These are phyloP conservation scores for Hypsizygus ulmarius DNA, from an alignment of 1,284 basidiomycete species.

Conservation along the genomic window DNA sequence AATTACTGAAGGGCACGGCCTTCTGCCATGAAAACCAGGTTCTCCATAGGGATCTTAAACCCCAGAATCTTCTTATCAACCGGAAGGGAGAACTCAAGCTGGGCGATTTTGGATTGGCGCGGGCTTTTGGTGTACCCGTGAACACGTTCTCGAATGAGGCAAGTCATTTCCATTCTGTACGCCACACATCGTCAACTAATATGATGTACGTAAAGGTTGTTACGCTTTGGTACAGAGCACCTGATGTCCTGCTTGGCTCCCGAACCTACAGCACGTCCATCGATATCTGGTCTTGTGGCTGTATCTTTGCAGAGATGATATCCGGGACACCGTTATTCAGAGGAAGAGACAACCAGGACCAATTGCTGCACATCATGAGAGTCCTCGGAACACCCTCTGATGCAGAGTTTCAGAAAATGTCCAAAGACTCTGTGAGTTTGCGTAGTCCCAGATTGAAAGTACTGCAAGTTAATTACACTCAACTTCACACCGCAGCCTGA, in stretches of 20 bases:
- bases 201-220: constrained; percentile 65
- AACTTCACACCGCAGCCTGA: constrained; percentile 66
- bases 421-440: constrained; percentile 80
- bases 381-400: constrained; percentile 97
- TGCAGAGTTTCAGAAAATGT: constrained; percentile 84
- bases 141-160: constrained; percentile 97
- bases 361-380: constrained; percentile 96
- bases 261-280: constrained; percentile 98
- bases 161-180: constrained; percentile 20
- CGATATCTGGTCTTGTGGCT: constrained; percentile 99
- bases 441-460: neutral
- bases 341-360: constrained; percentile 97
- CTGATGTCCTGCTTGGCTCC: constrained; percentile 95
- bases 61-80: constrained; percentile 97
- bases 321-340: constrained; percentile 96
- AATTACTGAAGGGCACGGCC: constrained; percentile 95
- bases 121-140: constrained; percentile 94
- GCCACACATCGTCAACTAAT: neutral
- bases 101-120: constrained; percentile 93
- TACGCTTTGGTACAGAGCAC: constrained; percentile 98
- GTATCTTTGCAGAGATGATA: constrained; percentile 99
- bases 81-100: constrained; percentile 96
- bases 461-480: constrained; percentile 5
- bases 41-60: constrained; percentile 95
- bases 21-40: constrained; percentile 99